Evolutionary conservation across 371 early-diverging fungal genomes (phyloP), one percentile per base, ranked within the genome.

Genomic region (Parasitella parasitica): DNA sequence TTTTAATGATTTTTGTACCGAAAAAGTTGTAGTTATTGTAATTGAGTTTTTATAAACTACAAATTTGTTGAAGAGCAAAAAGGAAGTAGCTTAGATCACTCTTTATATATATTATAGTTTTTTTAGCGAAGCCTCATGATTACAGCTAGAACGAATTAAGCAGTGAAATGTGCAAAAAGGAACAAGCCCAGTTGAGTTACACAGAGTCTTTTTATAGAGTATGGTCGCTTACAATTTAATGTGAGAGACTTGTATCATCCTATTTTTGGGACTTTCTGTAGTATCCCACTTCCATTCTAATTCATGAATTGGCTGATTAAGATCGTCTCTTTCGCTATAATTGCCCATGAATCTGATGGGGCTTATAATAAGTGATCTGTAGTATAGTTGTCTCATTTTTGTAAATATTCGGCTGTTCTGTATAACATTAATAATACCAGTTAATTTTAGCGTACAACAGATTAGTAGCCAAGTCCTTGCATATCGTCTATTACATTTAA

Each of bases 91-190:
- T 43, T n/a, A 20, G 11, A 41, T 13, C 32, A 43, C 8, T 7
- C 15, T 56, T 46, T 56, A 55, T 53, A 53, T 59, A 37, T 54
- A 6, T 59, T 51, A 20, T 38, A 28, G 28, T 51, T 59, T 39
- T 51, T 34, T 54, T 22, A 35, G 61, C 66, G 66, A 66, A 66
- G 66, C 66, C 66, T 66, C 66, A 66, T 55, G 32, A 59, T 50
- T 22, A 22, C 57, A 49, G 7, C 48, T 35, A 58, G 24, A 41
- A 26, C 18, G 34, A 41, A 15, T 57, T 38, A 18, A 30, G 6
- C 20, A 41, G 22, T 34, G n/a, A 37, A 6, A 30, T 30, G n/a
- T 20, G 38, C 8, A 57, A 34, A 39, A 38, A 6, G n/a, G n/a
- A 38, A 57, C 43, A 57, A 41, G 59, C 59, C 54, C 59, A 59